These are phyloP conservation scores for Rhododendron kiyosumense DNA, from an alignment of 148 eudicot species.

Conservation along the genomic window DNA sequence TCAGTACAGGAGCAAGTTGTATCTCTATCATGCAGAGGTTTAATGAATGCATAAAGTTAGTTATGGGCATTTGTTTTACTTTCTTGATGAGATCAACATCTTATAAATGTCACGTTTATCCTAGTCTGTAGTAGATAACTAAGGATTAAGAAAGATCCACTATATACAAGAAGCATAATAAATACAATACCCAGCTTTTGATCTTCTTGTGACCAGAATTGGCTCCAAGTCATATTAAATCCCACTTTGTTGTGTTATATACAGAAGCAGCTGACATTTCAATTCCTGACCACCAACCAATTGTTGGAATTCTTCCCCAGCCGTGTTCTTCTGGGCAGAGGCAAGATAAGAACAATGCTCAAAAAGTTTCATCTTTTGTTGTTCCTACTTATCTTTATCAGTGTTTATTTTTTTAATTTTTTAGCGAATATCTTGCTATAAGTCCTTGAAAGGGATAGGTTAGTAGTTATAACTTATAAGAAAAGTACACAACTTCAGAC, in stretches of 20 bases:
- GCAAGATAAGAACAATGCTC: constrained; percentile 35
- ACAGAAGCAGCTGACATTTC: constrained; percentile 49
- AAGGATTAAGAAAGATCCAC: background rate
- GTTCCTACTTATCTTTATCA: background rate
- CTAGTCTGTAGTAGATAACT: background rate
- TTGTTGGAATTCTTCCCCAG: constrained; percentile 68
- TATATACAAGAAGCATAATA: background rate
- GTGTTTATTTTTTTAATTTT: background rate
- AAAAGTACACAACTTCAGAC: background rate
- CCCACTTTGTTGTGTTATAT: constrained; percentile 5
- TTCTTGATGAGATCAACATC: constrained; percentile 2
- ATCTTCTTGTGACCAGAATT: background rate
- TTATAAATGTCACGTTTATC: background rate
- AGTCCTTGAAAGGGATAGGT: background rate
- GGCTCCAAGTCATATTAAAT: background rate
- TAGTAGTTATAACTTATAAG: background rate
- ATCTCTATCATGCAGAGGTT: background rate
- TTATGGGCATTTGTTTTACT: background rate
- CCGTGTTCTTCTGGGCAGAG: constrained; percentile 63
- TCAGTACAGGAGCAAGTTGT: background rate
- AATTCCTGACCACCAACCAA: constrained; percentile 37
- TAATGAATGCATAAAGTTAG: background rate
- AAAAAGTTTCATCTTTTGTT: background rate
- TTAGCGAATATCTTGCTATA: background rate
- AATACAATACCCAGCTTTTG: background rate